Conservation (phyloP, 1,284 basidiomycete species). For the Hypsizygus ulmarius region DNA sequence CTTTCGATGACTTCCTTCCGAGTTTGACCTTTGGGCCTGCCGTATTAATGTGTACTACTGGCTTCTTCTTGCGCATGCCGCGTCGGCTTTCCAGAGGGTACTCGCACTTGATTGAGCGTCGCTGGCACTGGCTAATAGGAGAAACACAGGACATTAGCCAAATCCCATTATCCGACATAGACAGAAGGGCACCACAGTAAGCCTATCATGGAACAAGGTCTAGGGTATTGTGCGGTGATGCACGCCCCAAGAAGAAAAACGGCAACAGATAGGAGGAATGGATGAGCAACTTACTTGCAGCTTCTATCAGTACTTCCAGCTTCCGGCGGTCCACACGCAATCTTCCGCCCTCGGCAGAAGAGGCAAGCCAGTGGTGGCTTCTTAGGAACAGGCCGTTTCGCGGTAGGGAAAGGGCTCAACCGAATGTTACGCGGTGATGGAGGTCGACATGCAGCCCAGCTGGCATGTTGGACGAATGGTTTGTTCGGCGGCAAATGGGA, state of each 20-base stretch:
- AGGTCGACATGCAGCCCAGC: conserved; percentile 12
- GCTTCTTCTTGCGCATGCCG: conserved; percentile 56
- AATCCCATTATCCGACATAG: neutral
- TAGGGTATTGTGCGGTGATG: conserved; percentile 9
- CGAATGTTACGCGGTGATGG: conserved; percentile 25
- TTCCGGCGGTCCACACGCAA: conserved; percentile 57
- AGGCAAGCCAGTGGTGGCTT: conserved; percentile 58
- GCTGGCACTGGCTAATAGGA: conserved; percentile 54
- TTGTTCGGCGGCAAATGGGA: conserved; percentile 12
- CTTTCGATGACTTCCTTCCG: conserved; percentile 15
- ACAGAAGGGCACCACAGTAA: neutral
- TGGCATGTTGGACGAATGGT: conserved; percentile 8
- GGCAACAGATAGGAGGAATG: conserved; percentile 10
- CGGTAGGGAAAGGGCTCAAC: conserved; percentile 28
- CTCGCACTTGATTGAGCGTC: conserved; percentile 55
- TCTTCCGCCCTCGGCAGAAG: conserved; percentile 63
- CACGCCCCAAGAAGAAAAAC: conserved; percentile 3
- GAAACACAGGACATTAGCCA: conserved; percentile 14
- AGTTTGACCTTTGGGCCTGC: conserved; percentile 19
- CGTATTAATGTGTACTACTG: conserved; percentile 7
- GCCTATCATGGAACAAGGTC: neutral
- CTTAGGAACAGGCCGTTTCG: conserved; percentile 37
- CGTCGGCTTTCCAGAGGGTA: conserved; percentile 59
- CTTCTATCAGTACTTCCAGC: conserved; percentile 49
- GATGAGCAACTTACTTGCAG: conserved; percentile 52